Evolutionary conservation across 257 asterid genomes (phyloP), one percentile per base, ranked within the genome.

Genomic region (Solanum phureja): DNA sequence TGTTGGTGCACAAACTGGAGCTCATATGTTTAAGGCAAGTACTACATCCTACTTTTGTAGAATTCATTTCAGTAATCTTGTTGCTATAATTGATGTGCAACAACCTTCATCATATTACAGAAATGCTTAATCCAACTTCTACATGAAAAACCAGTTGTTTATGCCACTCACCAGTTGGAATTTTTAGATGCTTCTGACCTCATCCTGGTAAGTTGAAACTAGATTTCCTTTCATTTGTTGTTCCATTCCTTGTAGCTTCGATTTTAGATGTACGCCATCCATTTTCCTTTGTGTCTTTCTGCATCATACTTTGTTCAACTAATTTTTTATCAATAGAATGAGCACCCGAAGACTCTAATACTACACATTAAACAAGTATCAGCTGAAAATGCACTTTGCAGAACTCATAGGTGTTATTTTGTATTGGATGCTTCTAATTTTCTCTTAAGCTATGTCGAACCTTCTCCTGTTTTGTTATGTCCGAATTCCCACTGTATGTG

Each of bases 1-100:
- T 1, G 99, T 95, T 52, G 99, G 95, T 90, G 96, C 96, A 34
- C 93, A 93, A 72, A 94, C 98, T 1, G 98, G 98, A 7, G 93
- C 93, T 90, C 98, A 95, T 83, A 94, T 96, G 91, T 96, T 94
- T 90, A 95, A 93, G 95, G 98, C 88, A 89, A 93, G 89, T 11
- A 23, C 62, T 12, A 31, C 23, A 33, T 11, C 46, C 40, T 40
- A 85, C 40, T 52, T 82, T 27, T 19, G 23, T 33, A 31, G 73
- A 71, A 71, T 21, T 69, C 37, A n/a, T 14, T 68, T 38, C 23
- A 66, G 38, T 29, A 18, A 49, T 91, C 27, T 19, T 18, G n/a
- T 19, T 37, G 21, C 77, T 40, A 5, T 84, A 72, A 46, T 31
- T 29, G 23, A 62, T 68, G 40, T 38, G 33, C 40, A 69, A 27